Evolutionary conservation across 202 grass and related monocot genomes (phyloP), one percentile per base, ranked within the genome.

Genomic region (Carex arenaria): DNA sequence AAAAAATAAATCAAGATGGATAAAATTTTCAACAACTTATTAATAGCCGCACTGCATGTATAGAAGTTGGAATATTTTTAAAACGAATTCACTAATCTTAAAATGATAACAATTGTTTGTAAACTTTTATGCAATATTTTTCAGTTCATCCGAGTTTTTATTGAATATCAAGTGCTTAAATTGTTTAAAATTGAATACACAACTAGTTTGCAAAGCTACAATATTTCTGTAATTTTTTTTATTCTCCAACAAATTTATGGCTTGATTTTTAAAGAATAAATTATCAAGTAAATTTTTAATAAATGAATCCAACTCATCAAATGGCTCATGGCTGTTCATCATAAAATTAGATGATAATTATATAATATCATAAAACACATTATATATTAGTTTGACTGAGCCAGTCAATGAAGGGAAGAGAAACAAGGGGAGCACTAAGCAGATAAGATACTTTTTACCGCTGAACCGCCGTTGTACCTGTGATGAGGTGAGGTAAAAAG

Each of bases 401-500:
- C 18, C 55, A 30, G 32, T 12, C 55, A 20, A 62, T 7, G 2
- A 17, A 26, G 12, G 12, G 6, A 51, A 14, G 9, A 15, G 20
- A 45, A 34, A 11, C 10, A 49, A 20, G 70, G 70, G 7, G 70
- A 74, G 40, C 45, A 49, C 45, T 11, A 12, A 49, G 10, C 0
- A 49, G 79, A 67, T 11, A 22, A 49, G 62, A 67, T 11, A 42
- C 60, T 59, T 79, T 81, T 80, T 79, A 79, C 51, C 54, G 57
- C 42, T 23, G 55, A 61, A 81, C 19, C 5, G 38, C 55, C 78
- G 57, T 80, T 11, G 13, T 13, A 6, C 0, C 6, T 31, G 52
- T 14, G 11, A 56, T 64, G 60, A 81, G 19, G 32, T 31, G 19
- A 4, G 63, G 80, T 82, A 53, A 82, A 82, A 82, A 82, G 63